phyloP scores from a whole-genome alignment of 139 green algal genomes.

The Tetradesmus lagerheimii region DNA sequence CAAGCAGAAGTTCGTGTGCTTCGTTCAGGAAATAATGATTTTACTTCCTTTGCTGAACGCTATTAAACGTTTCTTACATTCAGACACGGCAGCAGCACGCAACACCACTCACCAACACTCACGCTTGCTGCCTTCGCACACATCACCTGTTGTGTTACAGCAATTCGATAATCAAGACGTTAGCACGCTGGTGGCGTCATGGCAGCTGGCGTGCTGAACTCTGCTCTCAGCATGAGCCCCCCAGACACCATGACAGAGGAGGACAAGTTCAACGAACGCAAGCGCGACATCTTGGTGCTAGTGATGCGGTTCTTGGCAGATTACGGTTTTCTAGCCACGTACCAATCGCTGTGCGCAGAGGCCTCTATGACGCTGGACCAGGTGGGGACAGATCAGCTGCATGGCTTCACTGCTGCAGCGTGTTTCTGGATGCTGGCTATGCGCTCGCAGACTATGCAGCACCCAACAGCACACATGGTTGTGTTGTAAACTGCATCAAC shows the following conservation, averaged over 20 bases:
- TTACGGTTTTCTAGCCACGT: conserved; percentile 35
- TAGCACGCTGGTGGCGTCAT: neutral
- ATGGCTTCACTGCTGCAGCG: neutral
- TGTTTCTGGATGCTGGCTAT: neutral
- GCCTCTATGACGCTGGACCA: conserved; percentile 45
- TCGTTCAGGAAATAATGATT: neutral
- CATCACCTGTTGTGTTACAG: neutral
- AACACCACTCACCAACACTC: neutral
- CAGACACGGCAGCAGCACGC: neutral
- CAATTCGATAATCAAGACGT: neutral
- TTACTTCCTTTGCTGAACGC: neutral
- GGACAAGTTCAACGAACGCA: conserved; percentile 1
- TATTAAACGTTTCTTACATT: neutral
- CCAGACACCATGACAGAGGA: neutral
- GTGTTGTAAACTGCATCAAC: no score
- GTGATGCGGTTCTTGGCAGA: conserved; percentile 54
- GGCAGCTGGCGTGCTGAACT: neutral
- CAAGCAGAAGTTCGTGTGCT: neutral
- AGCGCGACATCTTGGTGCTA: conserved; percentile 49
- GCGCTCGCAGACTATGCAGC: neutral
- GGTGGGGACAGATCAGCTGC: conserved; percentile 21
- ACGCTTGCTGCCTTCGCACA: neutral
- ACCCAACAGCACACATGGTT: neutral
- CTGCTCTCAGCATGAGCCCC: neutral
- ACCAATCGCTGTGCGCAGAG: conserved; percentile 48